phyloP scores from a whole-genome alignment of 2,329 filamentous ascomycete genomes.

The Fusarium pseudonygamai region DNA sequence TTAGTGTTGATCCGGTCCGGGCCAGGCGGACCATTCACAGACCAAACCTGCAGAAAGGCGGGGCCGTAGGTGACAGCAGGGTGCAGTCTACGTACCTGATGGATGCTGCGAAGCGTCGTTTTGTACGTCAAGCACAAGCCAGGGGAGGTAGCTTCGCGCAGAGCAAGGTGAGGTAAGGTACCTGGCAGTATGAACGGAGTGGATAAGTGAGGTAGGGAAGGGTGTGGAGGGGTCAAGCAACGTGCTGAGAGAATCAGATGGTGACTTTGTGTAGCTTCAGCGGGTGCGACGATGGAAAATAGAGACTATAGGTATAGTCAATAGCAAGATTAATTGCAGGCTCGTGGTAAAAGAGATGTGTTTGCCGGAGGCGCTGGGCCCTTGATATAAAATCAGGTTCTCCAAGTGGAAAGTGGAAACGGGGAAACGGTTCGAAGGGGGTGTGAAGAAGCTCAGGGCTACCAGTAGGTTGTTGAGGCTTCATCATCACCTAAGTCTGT shows the following conservation, averaged over 20 bases:
- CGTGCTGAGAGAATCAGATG: constrained; percentile 1
- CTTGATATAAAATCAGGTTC: constrained; percentile 31
- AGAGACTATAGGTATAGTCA: background rate
- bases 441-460: constrained; percentile 13
- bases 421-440: constrained; percentile 6
- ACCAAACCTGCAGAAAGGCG: constrained; percentile 24
- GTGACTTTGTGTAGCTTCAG: constrained; percentile 9
- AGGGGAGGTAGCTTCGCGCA: constrained; percentile 8
- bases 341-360: background rate
- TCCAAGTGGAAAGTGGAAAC: background rate
- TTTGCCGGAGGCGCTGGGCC: background rate
- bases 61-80: constrained; percentile 13
- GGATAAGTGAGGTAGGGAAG: background rate
- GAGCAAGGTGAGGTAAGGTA: constrained; percentile 6
- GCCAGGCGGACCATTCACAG: constrained; percentile 44
- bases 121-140: constrained; percentile 24
- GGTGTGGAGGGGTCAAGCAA: constrained; percentile 7
- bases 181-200: constrained; percentile 1
- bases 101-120: constrained; percentile 21
- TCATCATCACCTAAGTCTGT: constrained; percentile 1
- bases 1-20: constrained; percentile 54
- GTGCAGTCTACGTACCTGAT: constrained; percentile 26
- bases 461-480: constrained; percentile 15
- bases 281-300: background rate
- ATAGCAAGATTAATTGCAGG: background rate